Conservation (phyloP, 345 rosid genomes). For the Lepidium aucheri region DNA sequence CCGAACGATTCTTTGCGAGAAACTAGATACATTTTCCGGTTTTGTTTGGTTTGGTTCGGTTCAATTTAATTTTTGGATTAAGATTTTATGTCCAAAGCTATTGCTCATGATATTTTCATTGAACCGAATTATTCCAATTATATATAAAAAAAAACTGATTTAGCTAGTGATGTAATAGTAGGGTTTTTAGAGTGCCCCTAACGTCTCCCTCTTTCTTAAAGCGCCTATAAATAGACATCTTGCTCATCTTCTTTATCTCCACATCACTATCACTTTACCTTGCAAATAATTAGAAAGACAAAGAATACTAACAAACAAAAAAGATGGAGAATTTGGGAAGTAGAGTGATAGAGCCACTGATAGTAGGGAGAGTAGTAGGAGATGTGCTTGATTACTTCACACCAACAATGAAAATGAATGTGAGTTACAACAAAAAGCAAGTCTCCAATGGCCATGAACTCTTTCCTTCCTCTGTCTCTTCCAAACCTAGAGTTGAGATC, state of each 20-base stretch:
- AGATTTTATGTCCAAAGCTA: no score
- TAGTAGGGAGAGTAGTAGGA: conserved; percentile 48
- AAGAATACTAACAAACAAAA: neutral
- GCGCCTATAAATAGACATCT: conserved; percentile 20
- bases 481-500: conserved; percentile 46
- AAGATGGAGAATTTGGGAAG: conserved; percentile 20
- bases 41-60: no score
- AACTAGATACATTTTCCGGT: no score
- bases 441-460: conserved; percentile 47
- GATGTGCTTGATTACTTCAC: conserved; percentile 46
- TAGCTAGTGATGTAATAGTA: no score
- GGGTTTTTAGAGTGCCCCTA: neutral
- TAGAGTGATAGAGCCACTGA: conserved; percentile 36
- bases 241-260: conserved; percentile 5
- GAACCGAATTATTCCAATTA: no score
- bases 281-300: neutral
- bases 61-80: no score
- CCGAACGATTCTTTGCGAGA: no score
- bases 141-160: no score
- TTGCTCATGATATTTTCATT: no score
- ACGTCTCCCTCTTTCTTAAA: neutral
- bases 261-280: conserved; percentile 7
- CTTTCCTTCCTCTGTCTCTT: conserved; percentile 35
- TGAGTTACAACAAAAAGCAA: conserved; percentile 38
- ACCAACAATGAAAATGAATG: conserved; percentile 37